A percentile compares a stretch with the other conserved stretches of the same genome.
Conservation (phyloP, 2,329 filamentous ascomycete species). For the Fusarium vanettenii region DNA sequence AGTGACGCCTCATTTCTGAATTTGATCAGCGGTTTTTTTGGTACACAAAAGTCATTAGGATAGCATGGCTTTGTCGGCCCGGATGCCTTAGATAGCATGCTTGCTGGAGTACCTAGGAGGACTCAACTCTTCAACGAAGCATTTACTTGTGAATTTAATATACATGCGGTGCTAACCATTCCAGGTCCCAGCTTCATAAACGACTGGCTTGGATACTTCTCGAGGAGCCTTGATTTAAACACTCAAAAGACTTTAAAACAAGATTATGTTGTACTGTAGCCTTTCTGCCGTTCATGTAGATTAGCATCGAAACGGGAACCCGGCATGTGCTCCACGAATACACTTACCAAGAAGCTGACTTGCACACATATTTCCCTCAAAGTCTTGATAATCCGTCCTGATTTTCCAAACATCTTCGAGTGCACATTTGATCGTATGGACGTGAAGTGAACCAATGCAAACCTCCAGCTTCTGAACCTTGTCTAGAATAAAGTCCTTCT, state of each 20-base stretch:
- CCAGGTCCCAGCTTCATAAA: not conserved
- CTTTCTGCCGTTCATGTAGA: constrained; percentile 19
- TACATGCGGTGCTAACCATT: not conserved
- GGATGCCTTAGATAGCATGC: not conserved
- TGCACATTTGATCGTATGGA: constrained; percentile 39
- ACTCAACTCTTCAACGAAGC: not conserved
- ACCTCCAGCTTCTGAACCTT: constrained; percentile 42
- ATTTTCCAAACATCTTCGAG: constrained; percentile 44
- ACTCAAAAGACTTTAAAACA: constrained; percentile 32
- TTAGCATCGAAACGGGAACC: not conserved
- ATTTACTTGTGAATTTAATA: not conserved
- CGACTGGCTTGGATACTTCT: not conserved
- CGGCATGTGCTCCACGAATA: not conserved
- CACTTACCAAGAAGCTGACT: constrained; percentile 37
- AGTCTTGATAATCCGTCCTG: constrained; percentile 30
- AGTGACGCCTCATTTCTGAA: not conserved
- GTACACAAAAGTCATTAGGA: not conserved
- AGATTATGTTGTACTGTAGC: constrained; percentile 44
- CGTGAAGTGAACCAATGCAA: constrained; percentile 43
- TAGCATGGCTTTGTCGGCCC: not conserved
- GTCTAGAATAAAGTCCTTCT: constrained; percentile 38
- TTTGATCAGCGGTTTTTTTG: not conserved
- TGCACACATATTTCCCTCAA: constrained; percentile 34
- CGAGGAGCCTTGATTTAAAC: not conserved
- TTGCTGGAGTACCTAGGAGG: not conserved